A percentile compares a stretch with the other conserved stretches of the same genome.
phyloP scores from a whole-genome alignment of 1,284 basidiomycete genomes.

The Pholiota adiposa region DNA sequence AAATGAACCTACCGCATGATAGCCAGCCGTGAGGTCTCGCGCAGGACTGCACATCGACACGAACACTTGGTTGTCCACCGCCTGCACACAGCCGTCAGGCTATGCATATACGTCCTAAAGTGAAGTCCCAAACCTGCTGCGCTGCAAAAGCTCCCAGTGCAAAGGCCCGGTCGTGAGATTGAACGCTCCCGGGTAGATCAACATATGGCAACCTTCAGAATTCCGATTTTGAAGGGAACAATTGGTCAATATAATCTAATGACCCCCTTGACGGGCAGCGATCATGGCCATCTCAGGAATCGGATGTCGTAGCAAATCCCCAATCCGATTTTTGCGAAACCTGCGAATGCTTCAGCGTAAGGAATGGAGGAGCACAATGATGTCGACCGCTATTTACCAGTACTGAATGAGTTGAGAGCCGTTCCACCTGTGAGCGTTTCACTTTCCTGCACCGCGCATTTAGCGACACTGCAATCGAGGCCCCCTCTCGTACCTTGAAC shows the following conservation, averaged over 20 bases:
- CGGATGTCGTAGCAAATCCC: constrained; percentile 94
- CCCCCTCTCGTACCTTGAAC: constrained; percentile 74
- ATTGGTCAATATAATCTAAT: constrained; percentile 10
- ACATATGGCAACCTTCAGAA: constrained; percentile 76
- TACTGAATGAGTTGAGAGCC: constrained; percentile 84
- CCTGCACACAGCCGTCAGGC: constrained; percentile 49
- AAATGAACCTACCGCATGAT: constrained; percentile 76
- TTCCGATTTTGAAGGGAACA: not conserved
- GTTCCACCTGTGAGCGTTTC: constrained; percentile 88
- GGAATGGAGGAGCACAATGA: not conserved
- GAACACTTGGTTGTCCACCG: constrained; percentile 96
- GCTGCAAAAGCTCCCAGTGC: constrained; percentile 94
- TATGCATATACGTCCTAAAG: not conserved
- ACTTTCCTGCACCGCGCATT: constrained; percentile 73
- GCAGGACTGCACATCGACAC: constrained; percentile 97
- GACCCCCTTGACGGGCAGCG: constrained; percentile 80
- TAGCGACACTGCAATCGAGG: not conserved
- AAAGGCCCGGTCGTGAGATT: constrained; percentile 93
- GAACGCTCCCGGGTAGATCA: constrained; percentile 93
- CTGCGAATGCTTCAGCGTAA: constrained; percentile 40
- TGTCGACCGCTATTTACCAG: constrained; percentile 52
- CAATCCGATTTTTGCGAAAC: constrained; percentile 87
- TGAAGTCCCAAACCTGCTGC: constrained; percentile 64
- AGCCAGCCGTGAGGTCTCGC: constrained; percentile 78
- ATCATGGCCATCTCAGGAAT: constrained; percentile 94